phyloP scores from a whole-genome alignment of 768 basidiomycete species.

The Mycena venus region DNA sequence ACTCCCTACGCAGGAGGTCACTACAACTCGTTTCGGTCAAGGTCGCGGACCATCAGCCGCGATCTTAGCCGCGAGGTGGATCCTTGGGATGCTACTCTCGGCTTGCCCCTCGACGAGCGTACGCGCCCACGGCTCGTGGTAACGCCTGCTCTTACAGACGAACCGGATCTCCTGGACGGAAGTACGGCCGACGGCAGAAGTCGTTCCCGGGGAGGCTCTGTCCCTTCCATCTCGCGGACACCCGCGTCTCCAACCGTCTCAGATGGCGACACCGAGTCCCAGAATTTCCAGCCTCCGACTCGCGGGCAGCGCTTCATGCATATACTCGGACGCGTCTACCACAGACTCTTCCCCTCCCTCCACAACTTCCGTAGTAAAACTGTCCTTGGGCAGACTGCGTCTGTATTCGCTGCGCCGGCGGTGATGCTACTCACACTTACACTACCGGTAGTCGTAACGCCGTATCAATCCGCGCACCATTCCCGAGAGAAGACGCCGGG shows the following conservation, averaged over 20 bases:
- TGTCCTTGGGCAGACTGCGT: slow-evolving; percentile 76
- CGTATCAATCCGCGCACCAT: slow-evolving; percentile 53
- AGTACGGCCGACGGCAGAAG: slow-evolving; percentile 2
- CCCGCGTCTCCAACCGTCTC: slow-evolving; percentile 63
- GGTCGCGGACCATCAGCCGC: slow-evolving; percentile 45
- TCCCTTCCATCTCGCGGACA: slow-evolving; percentile 71
- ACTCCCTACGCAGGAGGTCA: slow-evolving; percentile 85
- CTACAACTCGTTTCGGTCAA: slow-evolving; percentile 62
- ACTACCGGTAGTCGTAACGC: slow-evolving; percentile 87
- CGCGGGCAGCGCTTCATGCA: slow-evolving; percentile 54
- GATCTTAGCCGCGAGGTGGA: slow-evolving; percentile 47
- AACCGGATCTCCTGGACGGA: slow-evolving; percentile 29
- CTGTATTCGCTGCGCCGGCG: slow-evolving; percentile 88
- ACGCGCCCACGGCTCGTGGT: slow-evolving; percentile 43
- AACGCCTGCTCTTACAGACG: slow-evolving; percentile 40
- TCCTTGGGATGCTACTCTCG: slow-evolving; percentile 66
- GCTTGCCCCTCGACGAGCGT: slow-evolving; percentile 67
- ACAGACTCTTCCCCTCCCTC: slow-evolving; percentile 89
- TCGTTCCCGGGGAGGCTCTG: slow-evolving; percentile 33
- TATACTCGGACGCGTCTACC: slow-evolving; percentile 57
- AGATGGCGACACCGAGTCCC: slow-evolving; percentile 58
- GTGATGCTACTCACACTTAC: slow-evolving; percentile 90
- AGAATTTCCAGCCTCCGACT: slow-evolving; percentile 56
- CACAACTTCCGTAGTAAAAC: slow-evolving; percentile 81
- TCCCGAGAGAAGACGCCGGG: slow-evolving; percentile 57